A percentile compares a stretch with the other conserved stretches of the same genome.
phyloP scores from a whole-genome alignment of 306 rosid genomes.

The Parietaria judaica region DNA sequence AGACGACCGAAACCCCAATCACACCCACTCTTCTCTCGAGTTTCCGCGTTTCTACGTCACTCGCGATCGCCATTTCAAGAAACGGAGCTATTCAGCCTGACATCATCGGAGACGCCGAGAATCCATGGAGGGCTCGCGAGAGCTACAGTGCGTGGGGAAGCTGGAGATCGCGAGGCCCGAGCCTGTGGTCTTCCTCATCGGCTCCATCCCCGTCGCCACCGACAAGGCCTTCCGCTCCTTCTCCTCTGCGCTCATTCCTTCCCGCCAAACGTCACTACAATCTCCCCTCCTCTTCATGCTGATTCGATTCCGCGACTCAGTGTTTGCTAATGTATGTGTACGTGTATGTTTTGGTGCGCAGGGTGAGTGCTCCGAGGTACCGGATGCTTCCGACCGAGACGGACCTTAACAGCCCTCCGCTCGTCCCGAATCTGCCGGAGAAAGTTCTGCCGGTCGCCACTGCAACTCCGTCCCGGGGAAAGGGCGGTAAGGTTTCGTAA shows the following conservation, averaged over 20 bases:
- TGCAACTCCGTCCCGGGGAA: constrained; percentile 34
- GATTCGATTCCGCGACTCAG: background rate
- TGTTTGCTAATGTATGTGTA: background rate
- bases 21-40: too few species aligned
- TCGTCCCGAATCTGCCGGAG: constrained; percentile 43
- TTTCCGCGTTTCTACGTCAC: too few species aligned
- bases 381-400: constrained; percentile 91
- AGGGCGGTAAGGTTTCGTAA: constrained; percentile 36
- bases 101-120: constrained; percentile 1
- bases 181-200: constrained; percentile 83
- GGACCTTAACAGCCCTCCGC: constrained; percentile 77
- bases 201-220: constrained; percentile 91
- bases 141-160: constrained; percentile 76
- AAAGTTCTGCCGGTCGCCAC: constrained; percentile 58
- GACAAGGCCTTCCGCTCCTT: constrained; percentile 75
- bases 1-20: too few species aligned
- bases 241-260: constrained; percentile 66
- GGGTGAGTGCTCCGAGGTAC: constrained; percentile 81
- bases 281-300: background rate
- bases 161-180: constrained; percentile 73
- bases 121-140: constrained; percentile 45
- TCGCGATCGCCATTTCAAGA: too few species aligned
- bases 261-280: constrained; percentile 43
- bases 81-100: too few species aligned
- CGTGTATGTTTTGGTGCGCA: constrained; percentile 11